Percentiles rank a stretch among this genome's conserved stretches.
phyloP scores from a whole-genome alignment of 257 asterid genomes.

The Nicotiana undulata region DNA sequence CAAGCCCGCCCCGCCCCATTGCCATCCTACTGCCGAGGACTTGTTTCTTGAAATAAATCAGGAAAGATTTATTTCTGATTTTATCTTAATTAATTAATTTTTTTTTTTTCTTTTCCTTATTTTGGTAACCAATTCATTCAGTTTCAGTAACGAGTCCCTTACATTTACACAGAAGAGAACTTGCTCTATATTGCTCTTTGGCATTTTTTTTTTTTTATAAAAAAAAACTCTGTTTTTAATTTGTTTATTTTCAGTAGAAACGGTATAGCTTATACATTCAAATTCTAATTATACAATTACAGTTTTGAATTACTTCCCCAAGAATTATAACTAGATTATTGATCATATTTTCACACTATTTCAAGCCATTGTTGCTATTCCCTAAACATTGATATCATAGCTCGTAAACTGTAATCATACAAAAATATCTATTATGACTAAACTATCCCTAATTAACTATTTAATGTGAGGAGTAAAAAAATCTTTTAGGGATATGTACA shows the following conservation, averaged over 20 bases:
- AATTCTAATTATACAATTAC: too few species aligned
- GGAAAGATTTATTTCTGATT: not conserved
- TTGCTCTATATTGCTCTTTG: not conserved
- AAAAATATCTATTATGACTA: too few species aligned
- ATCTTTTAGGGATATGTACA: too few species aligned
- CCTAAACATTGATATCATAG: not conserved
- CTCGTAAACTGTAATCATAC: too few species aligned
- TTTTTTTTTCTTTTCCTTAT: not conserved
- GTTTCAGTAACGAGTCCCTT: not conserved
- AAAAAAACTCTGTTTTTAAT: not conserved
- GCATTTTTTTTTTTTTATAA: not conserved
- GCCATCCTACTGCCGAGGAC: too few species aligned
- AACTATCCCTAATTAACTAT: too few species aligned
- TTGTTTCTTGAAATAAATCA: not conserved
- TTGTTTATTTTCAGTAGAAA: not conserved
- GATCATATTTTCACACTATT: not conserved
- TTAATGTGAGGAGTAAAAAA: too few species aligned
- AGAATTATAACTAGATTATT: not conserved
- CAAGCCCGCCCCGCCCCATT: too few species aligned
- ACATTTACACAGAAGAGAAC: not conserved
- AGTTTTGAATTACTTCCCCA: not conserved
- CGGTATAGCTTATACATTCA: not conserved
- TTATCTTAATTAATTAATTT: not conserved
- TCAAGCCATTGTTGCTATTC: not conserved
- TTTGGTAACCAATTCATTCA: not conserved